These are phyloP conservation scores for Exophiala alcalophila DNA, from an alignment of 2,329 filamentous ascomycete genomes.

Conservation along the genomic window DNA sequence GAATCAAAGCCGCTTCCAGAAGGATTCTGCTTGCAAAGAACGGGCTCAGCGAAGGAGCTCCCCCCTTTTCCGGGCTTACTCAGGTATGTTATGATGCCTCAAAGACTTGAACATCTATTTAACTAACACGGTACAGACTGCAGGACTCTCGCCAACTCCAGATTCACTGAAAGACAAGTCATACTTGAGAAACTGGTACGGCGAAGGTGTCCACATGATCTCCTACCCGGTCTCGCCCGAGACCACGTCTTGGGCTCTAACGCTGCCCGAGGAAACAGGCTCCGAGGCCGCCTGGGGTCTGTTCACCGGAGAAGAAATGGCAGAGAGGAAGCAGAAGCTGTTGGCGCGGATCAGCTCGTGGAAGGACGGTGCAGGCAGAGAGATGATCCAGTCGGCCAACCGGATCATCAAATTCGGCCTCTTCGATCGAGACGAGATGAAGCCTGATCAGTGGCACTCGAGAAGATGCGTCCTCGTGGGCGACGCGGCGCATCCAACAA, in stretches of 20 bases:
- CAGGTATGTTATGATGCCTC: too few relatives aligned
- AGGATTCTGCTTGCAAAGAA: slow-evolving; percentile 12
- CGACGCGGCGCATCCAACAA: slow-evolving; percentile 20
- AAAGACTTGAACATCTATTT: too few relatives aligned
- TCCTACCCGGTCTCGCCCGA: slow-evolving; percentile 17
- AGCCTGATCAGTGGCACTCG: slow-evolving; percentile 16
- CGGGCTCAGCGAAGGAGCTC: slow-evolving; percentile 6
- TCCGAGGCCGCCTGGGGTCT: slow-evolving; percentile 18
- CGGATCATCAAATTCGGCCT: slow-evolving; percentile 23
- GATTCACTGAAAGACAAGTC: slow-evolving; percentile 1
- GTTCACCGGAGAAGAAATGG: slow-evolving; percentile 12
- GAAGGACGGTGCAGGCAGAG: slow-evolving; percentile 4
- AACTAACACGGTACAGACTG: slow-evolving; percentile 9
- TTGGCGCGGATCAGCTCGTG: slow-evolving; percentile 5
- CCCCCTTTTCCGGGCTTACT: slow-evolving; percentile 13
- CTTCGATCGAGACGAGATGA: slow-evolving; percentile 18
- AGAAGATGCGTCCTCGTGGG: slow-evolving; percentile 10
- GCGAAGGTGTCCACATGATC: slow-evolving; percentile 20
- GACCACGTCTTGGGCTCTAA: slow-evolving; percentile 17
- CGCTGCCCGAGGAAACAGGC: slow-evolving; percentile 12
- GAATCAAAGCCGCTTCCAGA: slow-evolving; percentile 31
- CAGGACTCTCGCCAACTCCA: slow-evolving; percentile 16
- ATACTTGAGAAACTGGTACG: slow-evolving; percentile 18
- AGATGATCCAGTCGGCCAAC: slow-evolving; percentile 8
- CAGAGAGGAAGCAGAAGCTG: slow-evolving; percentile 11